Conservation (phyloP, 2,329 filamentous ascomycete genomes). For the Alternaria sp. region DNA sequence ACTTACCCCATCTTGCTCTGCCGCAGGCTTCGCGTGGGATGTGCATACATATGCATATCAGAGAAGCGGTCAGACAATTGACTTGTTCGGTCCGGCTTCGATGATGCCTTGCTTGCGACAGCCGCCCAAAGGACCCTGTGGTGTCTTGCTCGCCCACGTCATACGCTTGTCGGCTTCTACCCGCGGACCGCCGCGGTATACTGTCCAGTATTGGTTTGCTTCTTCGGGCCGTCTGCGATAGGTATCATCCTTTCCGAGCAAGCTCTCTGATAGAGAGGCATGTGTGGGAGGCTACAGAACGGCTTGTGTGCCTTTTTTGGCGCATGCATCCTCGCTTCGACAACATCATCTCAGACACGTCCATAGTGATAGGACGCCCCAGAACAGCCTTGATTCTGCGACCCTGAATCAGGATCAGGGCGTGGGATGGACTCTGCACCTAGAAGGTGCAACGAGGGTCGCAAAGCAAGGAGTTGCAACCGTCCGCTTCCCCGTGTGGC, state of each 20-base stretch:
- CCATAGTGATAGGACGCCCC: constrained; percentile 31
- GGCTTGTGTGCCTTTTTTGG: constrained; percentile 16
- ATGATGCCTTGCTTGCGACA: constrained; percentile 23
- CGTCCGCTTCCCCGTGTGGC: constrained; percentile 42
- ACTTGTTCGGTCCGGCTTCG: constrained; percentile 20
- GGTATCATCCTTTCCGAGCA: constrained; percentile 10
- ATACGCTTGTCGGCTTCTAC: constrained; percentile 15
- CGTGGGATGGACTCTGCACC: constrained; percentile 45
- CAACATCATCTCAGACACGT: constrained; percentile 16
- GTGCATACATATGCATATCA: constrained; percentile 21
- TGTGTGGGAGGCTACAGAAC: constrained; percentile 23
- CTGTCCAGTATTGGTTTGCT: constrained; percentile 20
- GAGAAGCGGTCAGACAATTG: constrained; percentile 39
- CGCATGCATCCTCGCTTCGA: constrained; percentile 20
- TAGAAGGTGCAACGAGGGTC: constrained; percentile 38
- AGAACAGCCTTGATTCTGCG: constrained; percentile 21
- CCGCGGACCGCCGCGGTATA: constrained; percentile 15
- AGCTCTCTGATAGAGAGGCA: constrained; percentile 17
- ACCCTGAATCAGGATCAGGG: constrained; percentile 31
- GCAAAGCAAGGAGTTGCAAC: constrained; percentile 43
- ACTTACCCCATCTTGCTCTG: constrained; percentile 32
- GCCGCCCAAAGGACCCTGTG: constrained; percentile 19
- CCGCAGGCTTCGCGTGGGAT: constrained; percentile 39
- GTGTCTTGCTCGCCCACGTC: constrained; percentile 22
- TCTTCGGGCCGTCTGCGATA: constrained; percentile 25